Conservation (phyloP, 2,329 filamentous ascomycete species). For the Pleurostoma richardsiae region DNA sequence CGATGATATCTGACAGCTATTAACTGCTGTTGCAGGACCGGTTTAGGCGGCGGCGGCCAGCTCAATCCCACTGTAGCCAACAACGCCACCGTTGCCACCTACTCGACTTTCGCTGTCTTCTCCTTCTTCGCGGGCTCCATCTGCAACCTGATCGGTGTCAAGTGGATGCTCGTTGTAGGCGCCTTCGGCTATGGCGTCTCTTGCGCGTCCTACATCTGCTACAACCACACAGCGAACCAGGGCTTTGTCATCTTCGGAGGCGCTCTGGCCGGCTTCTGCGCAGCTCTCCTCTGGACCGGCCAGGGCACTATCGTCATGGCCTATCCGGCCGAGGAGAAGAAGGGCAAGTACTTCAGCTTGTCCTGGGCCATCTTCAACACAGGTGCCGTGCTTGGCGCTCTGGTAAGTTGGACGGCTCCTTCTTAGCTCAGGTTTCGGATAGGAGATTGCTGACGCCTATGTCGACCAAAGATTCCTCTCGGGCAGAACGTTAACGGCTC, state of each 20-base stretch:
- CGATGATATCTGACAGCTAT: too few species aligned
- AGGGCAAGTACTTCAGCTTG: constrained; percentile 17
- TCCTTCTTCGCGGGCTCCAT: constrained; percentile 68
- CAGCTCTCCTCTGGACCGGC: constrained; percentile 42
- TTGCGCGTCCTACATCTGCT: constrained; percentile 40
- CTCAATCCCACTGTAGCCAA: constrained; percentile 51
- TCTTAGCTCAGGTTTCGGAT: neutral
- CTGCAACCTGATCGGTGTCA: constrained; percentile 66
- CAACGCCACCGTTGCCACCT: constrained; percentile 65
- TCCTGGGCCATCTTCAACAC: constrained; percentile 20
- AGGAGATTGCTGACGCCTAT: too few species aligned
- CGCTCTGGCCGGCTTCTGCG: constrained; percentile 41
- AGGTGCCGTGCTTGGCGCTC: constrained; percentile 2
- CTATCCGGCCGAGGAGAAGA: constrained; percentile 19
- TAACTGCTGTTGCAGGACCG: constrained; percentile 21
- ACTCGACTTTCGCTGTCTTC: constrained; percentile 64
- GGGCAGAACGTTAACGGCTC: neutral
- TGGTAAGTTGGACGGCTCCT: neutral
- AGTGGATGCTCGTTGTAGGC: constrained; percentile 59
- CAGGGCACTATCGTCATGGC: constrained; percentile 42
- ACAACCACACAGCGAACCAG: constrained; percentile 40
- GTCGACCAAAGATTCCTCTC: neutral
- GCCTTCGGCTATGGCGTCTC: constrained; percentile 36
- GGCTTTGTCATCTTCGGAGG: constrained; percentile 44
- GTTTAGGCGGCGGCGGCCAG: constrained; percentile 60